phyloP scores from a whole-genome alignment of 495 filamentous ascomycete species.

The Mycothermus thermophilus region DNA sequence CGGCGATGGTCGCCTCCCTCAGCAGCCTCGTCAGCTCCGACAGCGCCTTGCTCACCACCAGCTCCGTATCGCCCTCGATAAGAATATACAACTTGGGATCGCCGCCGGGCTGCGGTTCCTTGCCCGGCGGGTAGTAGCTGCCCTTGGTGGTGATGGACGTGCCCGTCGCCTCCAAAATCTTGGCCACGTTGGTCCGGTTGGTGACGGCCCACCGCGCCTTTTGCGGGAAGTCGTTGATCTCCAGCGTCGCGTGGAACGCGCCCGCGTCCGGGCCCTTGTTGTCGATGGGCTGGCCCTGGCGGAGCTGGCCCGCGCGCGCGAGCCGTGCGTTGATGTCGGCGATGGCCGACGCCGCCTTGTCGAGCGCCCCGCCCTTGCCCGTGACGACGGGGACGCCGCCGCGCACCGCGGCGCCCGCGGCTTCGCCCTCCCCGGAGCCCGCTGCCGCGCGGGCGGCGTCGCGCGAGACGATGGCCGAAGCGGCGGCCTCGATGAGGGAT shows the following conservation, averaged over 20 bases:
- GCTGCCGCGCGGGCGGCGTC: constrained; percentile 31
- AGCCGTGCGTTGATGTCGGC: constrained; percentile 77
- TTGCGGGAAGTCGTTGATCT: constrained; percentile 99
- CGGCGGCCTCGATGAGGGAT: constrained; percentile 46
- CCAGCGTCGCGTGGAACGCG: constrained; percentile 90
- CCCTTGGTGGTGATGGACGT: constrained; percentile 98
- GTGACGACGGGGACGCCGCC: constrained; percentile 7
- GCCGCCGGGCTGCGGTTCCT: constrained; percentile 56
- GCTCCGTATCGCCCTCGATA: constrained; percentile 92
- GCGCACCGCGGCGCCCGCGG: constrained; percentile 35
- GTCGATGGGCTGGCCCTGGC: constrained; percentile 88
- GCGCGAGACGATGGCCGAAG: constrained; percentile 40
- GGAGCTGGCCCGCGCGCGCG: constrained; percentile 70
- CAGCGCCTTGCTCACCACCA: constrained; percentile 85
- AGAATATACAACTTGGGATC: constrained; percentile 91
- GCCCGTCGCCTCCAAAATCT: constrained; percentile 88
- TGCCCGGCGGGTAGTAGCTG: constrained; percentile 71
- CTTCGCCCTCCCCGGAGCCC: constrained; percentile 44
- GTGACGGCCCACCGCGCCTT: constrained; percentile 99
- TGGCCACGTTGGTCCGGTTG: constrained; percentile 95
- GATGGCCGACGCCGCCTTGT: constrained; percentile 72
- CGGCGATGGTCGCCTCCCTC: constrained; percentile 84
- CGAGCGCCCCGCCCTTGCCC: constrained; percentile 55
- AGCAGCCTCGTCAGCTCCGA: constrained; percentile 75
- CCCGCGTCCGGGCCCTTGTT: constrained; percentile 97